Evolutionary conservation across 2,329 filamentous ascomycete genomes (phyloP), one percentile per base, ranked within the genome.

Genomic region (Amauroascus verrucosus): DNA sequence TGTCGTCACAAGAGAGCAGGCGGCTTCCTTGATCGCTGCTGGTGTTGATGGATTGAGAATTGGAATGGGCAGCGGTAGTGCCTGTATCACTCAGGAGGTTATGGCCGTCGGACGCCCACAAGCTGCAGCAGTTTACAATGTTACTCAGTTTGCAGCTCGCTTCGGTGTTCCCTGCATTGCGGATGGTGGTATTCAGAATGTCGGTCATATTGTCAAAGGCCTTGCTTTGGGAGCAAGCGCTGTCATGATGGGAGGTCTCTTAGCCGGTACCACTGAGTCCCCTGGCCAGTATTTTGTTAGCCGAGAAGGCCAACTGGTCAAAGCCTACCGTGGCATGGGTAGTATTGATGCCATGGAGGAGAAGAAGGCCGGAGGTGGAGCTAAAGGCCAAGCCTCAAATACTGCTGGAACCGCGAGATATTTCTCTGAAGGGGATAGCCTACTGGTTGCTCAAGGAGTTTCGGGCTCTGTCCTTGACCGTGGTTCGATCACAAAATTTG

Each of bases 301-400:
- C 66, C 85, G 87, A 57, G 91, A 97, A 73, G 93, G 93, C 60
- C 94, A 97, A 79, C 84, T 98, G 52, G 91, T 98, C 72, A 98
- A 98, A 80, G 90, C 93, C 38, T 98, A 98, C 79, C 87, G 93
- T 72, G 93, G 93, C 56, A 98, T 98, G 93, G 93, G 93, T 61
- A 90, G 85, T 72, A 98, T 98, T 68, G 93, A 96, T 65, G 93
- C 93, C 61, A 98, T 98, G 93, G 90, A 97, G 75, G 91, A 97
- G 75, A 95, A 93, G 82, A 95, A 95, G 79, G 89, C 90, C 9
- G 88, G 86, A 53, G 78, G 72, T 56, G 75, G 76, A 64, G 86
- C 84, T 74, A 84, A 83, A 72, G 73, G 75, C 63, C 82, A 83
- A 69, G 75, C 77, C n/a, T 44, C 43, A 47, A 77, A 75, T 69